Conservation (phyloP, 225 moss, liverwort and hornwort species). For the Polytrichum formosum region DNA sequence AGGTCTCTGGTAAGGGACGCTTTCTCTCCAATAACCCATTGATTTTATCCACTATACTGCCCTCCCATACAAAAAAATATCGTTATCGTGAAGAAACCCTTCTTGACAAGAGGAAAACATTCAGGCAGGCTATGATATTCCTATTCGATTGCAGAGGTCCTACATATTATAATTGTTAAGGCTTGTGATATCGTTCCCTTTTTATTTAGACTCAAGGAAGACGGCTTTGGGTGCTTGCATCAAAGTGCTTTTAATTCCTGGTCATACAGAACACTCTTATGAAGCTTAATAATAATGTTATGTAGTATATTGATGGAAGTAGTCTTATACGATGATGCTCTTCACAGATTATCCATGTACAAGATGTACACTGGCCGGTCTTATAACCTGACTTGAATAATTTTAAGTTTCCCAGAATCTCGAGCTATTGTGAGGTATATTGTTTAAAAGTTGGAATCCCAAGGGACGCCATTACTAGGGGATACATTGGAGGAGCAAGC, state of each 20-base stretch:
- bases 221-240: too few relatives aligned
- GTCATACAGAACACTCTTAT: too few relatives aligned
- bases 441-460: slow-evolving; percentile 41
- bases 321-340: neutral
- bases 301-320: neutral
- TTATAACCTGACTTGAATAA: neutral
- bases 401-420: slow-evolving; percentile 31
- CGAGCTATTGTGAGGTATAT: slow-evolving; percentile 60
- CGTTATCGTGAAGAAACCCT: too few relatives aligned
- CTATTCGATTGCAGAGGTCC: neutral
- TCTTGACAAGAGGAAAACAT: neutral
- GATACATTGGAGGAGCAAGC: slow-evolving; percentile 36
- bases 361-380: neutral
- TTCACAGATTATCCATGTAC: neutral
- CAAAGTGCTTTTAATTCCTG: too few relatives aligned
- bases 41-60: too few relatives aligned
- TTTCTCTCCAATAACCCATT: too few relatives aligned
- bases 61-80: neutral
- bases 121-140: neutral
- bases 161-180: neutral
- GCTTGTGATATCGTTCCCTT: too few relatives aligned
- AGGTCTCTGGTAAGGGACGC: slow-evolving; percentile 12
- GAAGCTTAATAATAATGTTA: neutral
- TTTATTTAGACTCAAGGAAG: too few relatives aligned
- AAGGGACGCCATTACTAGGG: slow-evolving; percentile 49